Percentiles rank a stretch among this genome's conserved stretches.
phyloP scores from a whole-genome alignment of 2,329 filamentous ascomycete genomes.

The Cercospora zeina region DNA sequence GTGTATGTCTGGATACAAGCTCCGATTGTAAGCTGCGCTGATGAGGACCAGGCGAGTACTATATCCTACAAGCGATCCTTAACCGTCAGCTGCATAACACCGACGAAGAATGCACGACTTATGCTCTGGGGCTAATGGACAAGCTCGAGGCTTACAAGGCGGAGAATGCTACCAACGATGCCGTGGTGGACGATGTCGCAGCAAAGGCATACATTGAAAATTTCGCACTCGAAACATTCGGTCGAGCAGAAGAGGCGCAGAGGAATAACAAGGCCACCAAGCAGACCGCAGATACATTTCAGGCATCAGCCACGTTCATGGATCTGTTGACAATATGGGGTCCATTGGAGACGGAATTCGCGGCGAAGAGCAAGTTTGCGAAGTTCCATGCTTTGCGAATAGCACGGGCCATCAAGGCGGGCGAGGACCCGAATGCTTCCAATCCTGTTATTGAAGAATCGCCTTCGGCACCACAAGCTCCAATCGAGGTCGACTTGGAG shows the following conservation, averaged over 20 bases:
- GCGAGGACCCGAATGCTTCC: constrained; percentile 85
- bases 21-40: constrained; percentile 7
- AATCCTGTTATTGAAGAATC: constrained; percentile 68
- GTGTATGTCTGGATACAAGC: constrained; percentile 62
- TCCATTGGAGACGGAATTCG: constrained; percentile 68
- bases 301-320: constrained; percentile 88
- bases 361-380: constrained; percentile 89
- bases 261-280: constrained; percentile 65
- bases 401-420: constrained; percentile 83
- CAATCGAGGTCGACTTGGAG: constrained; percentile 34
- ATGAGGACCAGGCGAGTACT: constrained; percentile 70
- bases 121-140: constrained; percentile 84
- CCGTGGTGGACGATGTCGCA: constrained; percentile 78
- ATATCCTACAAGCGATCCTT: constrained; percentile 90
- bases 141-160: constrained; percentile 80
- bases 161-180: constrained; percentile 74
- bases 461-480: constrained; percentile 13
- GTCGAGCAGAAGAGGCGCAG: constrained; percentile 78
- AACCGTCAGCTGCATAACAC: constrained; percentile 73
- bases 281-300: constrained; percentile 91
- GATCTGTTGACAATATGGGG: constrained; percentile 86
- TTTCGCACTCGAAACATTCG: constrained; percentile 86
- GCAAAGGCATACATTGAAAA: constrained; percentile 92
- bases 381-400: constrained; percentile 96
- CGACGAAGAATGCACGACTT: constrained; percentile 75